Conservation (phyloP, 2,329 filamentous ascomycete genomes). For the Botrytis aclada region DNA sequence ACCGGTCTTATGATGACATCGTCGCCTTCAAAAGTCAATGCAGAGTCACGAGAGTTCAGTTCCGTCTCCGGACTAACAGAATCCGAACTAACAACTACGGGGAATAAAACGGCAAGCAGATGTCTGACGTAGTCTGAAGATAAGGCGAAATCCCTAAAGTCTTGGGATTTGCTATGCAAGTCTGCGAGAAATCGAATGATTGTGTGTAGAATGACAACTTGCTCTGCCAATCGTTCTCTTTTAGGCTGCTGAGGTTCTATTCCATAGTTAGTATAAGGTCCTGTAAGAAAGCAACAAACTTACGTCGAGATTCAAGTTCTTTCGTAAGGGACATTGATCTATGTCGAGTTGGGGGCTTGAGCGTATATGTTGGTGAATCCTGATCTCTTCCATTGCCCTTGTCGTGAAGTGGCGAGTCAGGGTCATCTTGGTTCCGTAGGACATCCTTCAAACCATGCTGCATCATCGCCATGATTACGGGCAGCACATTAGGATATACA, state of each 20-base stretch:
- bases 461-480: conserved; percentile 81
- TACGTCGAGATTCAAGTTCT: conserved; percentile 55
- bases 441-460: conserved; percentile 77
- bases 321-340: conserved; percentile 66
- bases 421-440: conserved; percentile 58
- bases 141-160: conserved; percentile 79
- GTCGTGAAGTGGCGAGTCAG: conserved; percentile 49
- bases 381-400: conserved; percentile 28
- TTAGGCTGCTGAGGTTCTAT: conserved; percentile 43
- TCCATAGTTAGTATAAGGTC: conserved; percentile 17
- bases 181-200: conserved; percentile 77
- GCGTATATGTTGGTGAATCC: conserved; percentile 28
- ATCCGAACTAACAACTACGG: conserved; percentile 83
- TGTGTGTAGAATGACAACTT: conserved; percentile 67
- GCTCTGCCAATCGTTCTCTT: conserved; percentile 51
- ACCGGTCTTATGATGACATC: conserved; percentile 72
- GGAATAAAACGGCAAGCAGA: conserved; percentile 77
- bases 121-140: conserved; percentile 79
- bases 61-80: conserved; percentile 80
- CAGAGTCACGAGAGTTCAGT: conserved; percentile 76
- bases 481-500: conserved; percentile 71
- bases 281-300: conserved; percentile 31
- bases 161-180: conserved; percentile 69
- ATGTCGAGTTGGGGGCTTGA: conserved; percentile 22
- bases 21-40: conserved; percentile 78